Evolutionary conservation across 805 yeast species (phyloP).

Genomic region (Kregervanrija pseudodelftensis): DNA sequence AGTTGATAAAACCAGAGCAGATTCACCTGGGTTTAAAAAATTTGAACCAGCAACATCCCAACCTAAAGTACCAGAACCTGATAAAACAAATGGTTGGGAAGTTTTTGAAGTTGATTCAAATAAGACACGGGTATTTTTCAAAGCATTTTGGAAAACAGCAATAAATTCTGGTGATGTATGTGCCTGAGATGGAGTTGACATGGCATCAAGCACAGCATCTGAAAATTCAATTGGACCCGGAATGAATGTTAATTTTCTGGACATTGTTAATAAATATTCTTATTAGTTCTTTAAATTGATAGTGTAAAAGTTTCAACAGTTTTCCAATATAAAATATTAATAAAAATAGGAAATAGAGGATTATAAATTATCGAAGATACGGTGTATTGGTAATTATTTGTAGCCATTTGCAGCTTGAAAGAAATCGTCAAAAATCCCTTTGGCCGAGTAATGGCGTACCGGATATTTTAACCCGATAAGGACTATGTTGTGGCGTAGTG

Average conservation of each 20-base stretch:
- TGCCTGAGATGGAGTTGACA: conserved; percentile 79
- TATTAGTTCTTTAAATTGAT: not conserved
- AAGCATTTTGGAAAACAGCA: conserved; percentile 59
- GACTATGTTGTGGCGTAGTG: no score
- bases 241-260: conserved; percentile 28
- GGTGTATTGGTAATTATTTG: no score
- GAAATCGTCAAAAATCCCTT: no score
- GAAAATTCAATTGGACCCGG: conserved; percentile 47
- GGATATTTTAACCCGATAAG: no score
- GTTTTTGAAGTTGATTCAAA: conserved; percentile 60
- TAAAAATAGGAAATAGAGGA: no score
- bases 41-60: conserved; percentile 89
- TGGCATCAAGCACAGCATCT: conserved; percentile 69
- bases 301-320: no score
- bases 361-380: no score
- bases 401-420: no score
- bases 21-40: conserved; percentile 56
- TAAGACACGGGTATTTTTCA: conserved; percentile 61
- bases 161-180: conserved; percentile 86
- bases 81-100: conserved; percentile 73
- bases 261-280: conserved; percentile 8
- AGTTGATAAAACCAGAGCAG: conserved; percentile 76
- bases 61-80: conserved; percentile 93
- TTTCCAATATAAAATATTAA: no score
- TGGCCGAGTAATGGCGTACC: no score